Percentiles rank a stretch among this genome's conserved stretches.
Evolutionary conservation across 768 basidiomycete genomes (phyloP).

Genomic region (Boletus sensibilis): DNA sequence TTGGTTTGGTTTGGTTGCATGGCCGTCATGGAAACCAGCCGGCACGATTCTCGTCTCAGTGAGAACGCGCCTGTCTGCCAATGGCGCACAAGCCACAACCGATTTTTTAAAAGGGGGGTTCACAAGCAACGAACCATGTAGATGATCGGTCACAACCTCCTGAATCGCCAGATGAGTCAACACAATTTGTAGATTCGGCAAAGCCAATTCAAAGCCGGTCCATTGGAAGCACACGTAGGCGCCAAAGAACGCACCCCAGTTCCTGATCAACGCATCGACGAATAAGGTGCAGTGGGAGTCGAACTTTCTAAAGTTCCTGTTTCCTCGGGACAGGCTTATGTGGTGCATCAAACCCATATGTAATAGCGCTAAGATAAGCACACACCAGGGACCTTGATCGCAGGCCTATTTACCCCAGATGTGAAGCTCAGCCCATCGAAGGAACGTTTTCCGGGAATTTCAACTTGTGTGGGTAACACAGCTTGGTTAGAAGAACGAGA

Average conservation of each 20-base stretch:
- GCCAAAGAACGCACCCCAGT: constrained; percentile 27
- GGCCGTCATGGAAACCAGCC: constrained; percentile 19
- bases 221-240: constrained; percentile 3
- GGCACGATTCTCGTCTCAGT: constrained; percentile 1
- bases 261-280: constrained; percentile 23
- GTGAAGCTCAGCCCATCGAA: constrained; percentile 8
- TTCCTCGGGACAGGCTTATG: constrained; percentile 13
- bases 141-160: constrained; percentile 4
- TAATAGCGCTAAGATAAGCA: constrained; percentile 20
- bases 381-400: not conserved
- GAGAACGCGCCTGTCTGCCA: not conserved
- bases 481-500: not conserved
- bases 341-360: constrained; percentile 9
- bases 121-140: not conserved
- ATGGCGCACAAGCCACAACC: not conserved
- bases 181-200: not conserved
- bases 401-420: constrained; percentile 16
- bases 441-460: constrained; percentile 4
- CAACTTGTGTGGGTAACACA: constrained; percentile 4
- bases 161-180: constrained; percentile 7
- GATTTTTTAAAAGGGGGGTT: constrained; percentile 6
- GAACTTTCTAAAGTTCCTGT: constrained; percentile 6
- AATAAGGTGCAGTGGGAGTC: constrained; percentile 13
- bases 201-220: constrained; percentile 8
- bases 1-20: not conserved